Evolutionary conservation across 352 stramenopile genomes (phyloP).

Genomic region (Pythium chondricola): DNA sequence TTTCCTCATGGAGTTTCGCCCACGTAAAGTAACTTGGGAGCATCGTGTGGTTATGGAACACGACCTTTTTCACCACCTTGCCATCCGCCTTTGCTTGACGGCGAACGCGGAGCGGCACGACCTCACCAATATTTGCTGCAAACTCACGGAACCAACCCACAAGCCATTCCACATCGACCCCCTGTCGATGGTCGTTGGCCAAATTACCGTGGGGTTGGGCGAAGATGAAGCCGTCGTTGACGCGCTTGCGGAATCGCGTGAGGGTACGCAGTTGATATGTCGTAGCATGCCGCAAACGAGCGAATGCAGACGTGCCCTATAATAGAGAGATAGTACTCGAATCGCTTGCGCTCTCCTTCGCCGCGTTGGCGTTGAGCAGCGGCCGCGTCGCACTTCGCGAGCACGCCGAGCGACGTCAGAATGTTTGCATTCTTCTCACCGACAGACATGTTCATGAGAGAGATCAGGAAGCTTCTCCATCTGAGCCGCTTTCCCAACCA

Average conservation of each 20-base stretch:
- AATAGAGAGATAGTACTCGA: slow-evolving; percentile 2
- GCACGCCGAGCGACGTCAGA: not conserved
- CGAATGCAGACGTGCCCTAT: not conserved
- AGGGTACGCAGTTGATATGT: not conserved
- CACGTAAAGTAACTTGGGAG: slow-evolving; percentile 3
- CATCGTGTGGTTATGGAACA: not conserved
- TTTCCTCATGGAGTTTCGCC: not conserved
- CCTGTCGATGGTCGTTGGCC: not conserved
- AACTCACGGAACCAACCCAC: not conserved
- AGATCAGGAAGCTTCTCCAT: not conserved
- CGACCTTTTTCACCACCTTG: not conserved
- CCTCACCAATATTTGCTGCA: not conserved
- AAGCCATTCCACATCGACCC: not conserved
- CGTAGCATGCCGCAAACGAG: slow-evolving; percentile 1
- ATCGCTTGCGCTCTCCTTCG: not conserved
- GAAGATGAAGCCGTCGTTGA: not conserved
- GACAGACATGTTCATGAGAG: not conserved
- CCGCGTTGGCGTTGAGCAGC: not conserved
- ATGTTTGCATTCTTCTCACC: not conserved
- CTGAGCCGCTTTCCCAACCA: not conserved
- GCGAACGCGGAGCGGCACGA: not conserved
- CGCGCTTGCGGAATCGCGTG: not conserved
- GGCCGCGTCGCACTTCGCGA: not conserved
- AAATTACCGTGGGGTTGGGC: not conserved
- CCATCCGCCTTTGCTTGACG: not conserved